phyloP scores from a whole-genome alignment of 345 rosid genomes.

The Pseudoturritis turrita region DNA sequence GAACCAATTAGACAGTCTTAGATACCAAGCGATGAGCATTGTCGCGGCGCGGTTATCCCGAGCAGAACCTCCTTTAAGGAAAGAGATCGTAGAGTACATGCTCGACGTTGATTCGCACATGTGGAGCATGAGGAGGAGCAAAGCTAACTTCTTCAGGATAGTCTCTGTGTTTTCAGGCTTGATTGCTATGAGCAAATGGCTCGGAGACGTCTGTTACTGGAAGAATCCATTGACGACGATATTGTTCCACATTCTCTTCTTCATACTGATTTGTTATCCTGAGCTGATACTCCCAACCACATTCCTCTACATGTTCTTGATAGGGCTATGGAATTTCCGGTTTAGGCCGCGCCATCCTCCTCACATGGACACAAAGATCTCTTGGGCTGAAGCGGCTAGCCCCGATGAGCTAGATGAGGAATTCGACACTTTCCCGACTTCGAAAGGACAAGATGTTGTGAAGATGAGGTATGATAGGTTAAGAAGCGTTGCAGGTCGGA shows the following conservation, averaged over 20 bases:
- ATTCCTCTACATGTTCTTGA: constrained; percentile 76
- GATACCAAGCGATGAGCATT: constrained; percentile 80
- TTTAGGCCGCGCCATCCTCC: constrained; percentile 65
- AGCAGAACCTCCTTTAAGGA: constrained; percentile 80
- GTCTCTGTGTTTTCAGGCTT: constrained; percentile 64
- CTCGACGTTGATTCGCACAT: constrained; percentile 90
- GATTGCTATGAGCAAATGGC: constrained; percentile 68
- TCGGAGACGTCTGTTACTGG: constrained; percentile 69
- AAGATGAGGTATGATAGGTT: constrained; percentile 83
- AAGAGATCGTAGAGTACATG: constrained; percentile 88
- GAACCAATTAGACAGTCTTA: constrained; percentile 65
- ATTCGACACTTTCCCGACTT: constrained; percentile 74
- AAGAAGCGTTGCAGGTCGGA: constrained; percentile 79
- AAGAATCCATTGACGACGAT: constrained; percentile 68
- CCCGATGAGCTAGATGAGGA: constrained; percentile 83
- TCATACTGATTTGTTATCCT: constrained; percentile 75
- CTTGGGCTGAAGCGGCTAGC: constrained; percentile 81
- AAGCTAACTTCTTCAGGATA: constrained; percentile 85
- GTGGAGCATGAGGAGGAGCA: constrained; percentile 96
- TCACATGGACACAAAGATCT: constrained; percentile 79
- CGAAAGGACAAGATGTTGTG: constrained; percentile 57
- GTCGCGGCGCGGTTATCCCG: constrained; percentile 65
- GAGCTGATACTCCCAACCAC: constrained; percentile 75
- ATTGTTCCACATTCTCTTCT: constrained; percentile 61
- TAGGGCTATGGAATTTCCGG: constrained; percentile 74